Evolutionary conservation across 257 asterid genomes (phyloP).

Genomic region (Gentiana straminea): DNA sequence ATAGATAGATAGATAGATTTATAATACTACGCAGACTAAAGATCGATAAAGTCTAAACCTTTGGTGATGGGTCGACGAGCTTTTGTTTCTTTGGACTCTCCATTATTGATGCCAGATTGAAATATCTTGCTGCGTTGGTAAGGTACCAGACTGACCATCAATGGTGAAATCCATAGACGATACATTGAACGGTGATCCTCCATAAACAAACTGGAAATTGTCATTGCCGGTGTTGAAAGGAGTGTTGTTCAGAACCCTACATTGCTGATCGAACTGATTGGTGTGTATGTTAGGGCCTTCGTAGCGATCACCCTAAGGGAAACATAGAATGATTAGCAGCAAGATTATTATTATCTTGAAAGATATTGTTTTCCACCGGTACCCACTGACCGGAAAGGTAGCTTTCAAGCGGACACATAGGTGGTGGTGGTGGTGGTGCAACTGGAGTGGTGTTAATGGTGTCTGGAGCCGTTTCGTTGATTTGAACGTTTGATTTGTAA

Average conservation of each 20-base stretch:
- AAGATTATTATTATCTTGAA: conserved; percentile 18
- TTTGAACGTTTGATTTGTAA: conserved; percentile 42
- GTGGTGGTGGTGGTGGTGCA: conserved; percentile 18
- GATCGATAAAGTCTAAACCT: conserved; percentile 4
- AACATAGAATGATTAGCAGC: conserved; percentile 18
- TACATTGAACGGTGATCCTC: conserved; percentile 35
- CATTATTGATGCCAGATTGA: too few species aligned
- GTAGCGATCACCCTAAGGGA: conserved; percentile 19
- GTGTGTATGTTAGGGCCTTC: conserved; percentile 16
- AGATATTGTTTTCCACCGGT: conserved; percentile 26
- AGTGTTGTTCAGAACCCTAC: conserved; percentile 21
- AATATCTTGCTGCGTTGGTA: too few species aligned
- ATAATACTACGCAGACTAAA: conserved; percentile 15
- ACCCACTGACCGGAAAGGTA: conserved; percentile 34
- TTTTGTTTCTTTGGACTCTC: too few species aligned
- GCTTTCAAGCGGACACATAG: conserved; percentile 23
- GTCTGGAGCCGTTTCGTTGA: conserved; percentile 18
- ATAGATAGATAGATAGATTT: too few species aligned
- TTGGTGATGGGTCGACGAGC: not conserved
- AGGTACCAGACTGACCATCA: conserved; percentile 27
- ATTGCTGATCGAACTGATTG: conserved; percentile 26
- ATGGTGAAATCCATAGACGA: conserved; percentile 30
- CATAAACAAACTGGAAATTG: conserved; percentile 38
- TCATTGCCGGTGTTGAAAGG: conserved; percentile 33
- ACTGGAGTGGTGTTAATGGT: conserved; percentile 10